These are phyloP conservation scores for Stephania japonica DNA, from an alignment of 164 flowering plant genomes.

Conservation along the genomic window DNA sequence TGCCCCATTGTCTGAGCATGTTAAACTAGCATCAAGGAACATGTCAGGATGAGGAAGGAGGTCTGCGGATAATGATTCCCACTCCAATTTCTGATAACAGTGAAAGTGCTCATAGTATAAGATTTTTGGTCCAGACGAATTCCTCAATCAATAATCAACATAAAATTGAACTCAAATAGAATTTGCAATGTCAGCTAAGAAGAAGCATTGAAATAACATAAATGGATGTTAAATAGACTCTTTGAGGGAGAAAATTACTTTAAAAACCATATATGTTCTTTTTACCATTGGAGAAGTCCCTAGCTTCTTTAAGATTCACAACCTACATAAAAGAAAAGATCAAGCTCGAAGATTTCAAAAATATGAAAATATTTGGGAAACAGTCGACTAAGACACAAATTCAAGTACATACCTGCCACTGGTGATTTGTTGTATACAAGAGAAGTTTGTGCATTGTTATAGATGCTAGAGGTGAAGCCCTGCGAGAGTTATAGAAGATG, in stretches of 20 bases:
- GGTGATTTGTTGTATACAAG: conserved; percentile 83
- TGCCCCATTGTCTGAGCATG: conserved; percentile 41
- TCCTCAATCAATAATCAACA: not conserved
- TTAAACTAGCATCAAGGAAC: conserved; percentile 70
- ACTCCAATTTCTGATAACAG: conserved; percentile 80
- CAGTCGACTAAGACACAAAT: not conserved
- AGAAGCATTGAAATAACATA: not conserved
- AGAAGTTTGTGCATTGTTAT: conserved; percentile 82
- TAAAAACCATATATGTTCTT: conserved; percentile 85
- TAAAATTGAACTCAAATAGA: not conserved
- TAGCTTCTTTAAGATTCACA: conserved; percentile 92
- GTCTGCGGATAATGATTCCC: conserved; percentile 88
- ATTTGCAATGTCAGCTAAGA: not conserved
- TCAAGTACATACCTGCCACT: conserved; percentile 65
- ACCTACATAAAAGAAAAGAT: conserved; percentile 41
- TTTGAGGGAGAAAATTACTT: conserved; percentile 39
- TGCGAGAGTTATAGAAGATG: conserved; percentile 17
- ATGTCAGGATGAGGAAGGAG: conserved; percentile 98
- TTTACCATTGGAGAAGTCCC: conserved; percentile 70
- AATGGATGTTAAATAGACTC: not conserved
- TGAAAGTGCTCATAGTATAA: conserved; percentile 8
- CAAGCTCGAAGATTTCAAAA: conserved; percentile 10
- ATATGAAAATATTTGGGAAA: not conserved
- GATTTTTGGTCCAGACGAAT: not conserved
- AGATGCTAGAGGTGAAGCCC: conserved; percentile 96